Conservation (phyloP, 768 basidiomycete species). For the Suillus subaureus region DNA sequence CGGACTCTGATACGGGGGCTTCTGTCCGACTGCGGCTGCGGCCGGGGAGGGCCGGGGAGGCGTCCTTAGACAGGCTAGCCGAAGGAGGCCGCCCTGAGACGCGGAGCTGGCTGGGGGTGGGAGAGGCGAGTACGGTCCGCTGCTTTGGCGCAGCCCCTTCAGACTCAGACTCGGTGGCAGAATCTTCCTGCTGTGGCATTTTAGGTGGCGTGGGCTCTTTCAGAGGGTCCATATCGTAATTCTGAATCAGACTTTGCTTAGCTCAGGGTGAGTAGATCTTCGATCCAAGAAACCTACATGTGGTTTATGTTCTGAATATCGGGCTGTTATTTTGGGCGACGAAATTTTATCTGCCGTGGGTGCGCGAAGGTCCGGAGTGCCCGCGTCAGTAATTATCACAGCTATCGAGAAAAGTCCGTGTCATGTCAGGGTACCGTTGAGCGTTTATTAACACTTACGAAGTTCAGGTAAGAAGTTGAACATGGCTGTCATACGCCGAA, state of each 20-base stretch:
- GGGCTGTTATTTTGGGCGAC: conserved; percentile 16
- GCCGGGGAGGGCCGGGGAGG: conserved; percentile 12
- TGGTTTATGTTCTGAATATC: conserved; percentile 5
- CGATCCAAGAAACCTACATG: conserved; percentile 22
- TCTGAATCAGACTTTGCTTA: conserved; percentile 4
- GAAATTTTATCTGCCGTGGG: conserved; percentile 13
- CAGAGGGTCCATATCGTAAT: conserved; percentile 11
- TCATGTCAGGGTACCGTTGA: conserved; percentile 8
- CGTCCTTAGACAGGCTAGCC: conserved; percentile 22
- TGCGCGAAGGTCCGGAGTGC: conserved; percentile 45
- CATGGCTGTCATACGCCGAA: conserved; percentile 72
- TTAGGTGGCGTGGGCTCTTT: conserved; percentile 16
- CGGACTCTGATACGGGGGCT: conserved; percentile 42
- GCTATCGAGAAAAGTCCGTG: conserved; percentile 42
- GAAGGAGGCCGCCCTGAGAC: conserved; percentile 9
- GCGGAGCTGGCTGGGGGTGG: conserved; percentile 23
- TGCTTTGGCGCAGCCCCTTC: conserved; percentile 14
- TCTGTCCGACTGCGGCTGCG: conserved; percentile 27
- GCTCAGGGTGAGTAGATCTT: conserved; percentile 4
- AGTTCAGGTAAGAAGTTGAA: conserved; percentile 67
- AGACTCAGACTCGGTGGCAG: conserved; percentile 32
- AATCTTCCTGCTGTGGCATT: conserved; percentile 21
- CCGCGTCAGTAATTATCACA: conserved; percentile 47
- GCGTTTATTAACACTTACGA: conserved; percentile 49
- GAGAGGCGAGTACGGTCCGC: conserved; percentile 13